A percentile compares a stretch with the other conserved stretches of the same genome.
phyloP scores from a whole-genome alignment of 768 basidiomycete genomes.

The Trametes meyenii region DNA sequence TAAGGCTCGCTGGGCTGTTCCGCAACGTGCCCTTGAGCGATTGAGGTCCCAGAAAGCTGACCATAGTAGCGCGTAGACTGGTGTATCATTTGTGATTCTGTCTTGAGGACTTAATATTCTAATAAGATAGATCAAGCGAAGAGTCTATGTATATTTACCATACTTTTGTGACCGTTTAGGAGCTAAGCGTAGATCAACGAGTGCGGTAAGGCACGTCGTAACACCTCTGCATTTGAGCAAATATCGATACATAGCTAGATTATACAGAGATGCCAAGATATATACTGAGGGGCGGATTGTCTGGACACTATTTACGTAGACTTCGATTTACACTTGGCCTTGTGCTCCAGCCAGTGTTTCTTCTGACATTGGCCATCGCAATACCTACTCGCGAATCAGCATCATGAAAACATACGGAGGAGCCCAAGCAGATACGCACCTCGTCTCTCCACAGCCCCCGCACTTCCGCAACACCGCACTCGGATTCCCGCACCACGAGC shows the following conservation, averaged over 20 bases:
- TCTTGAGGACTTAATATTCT: too few relatives aligned
- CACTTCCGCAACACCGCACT: conserved; percentile 61
- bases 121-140: too few relatives aligned
- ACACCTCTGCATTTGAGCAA: background rate
- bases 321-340: conserved; percentile 33
- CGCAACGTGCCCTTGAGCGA: background rate
- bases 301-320: background rate
- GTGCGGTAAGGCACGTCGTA: too few relatives aligned
- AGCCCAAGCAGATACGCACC: conserved; percentile 31
- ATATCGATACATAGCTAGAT: background rate
- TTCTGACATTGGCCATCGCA: conserved; percentile 47
- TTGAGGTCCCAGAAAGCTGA: too few relatives aligned
- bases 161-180: too few relatives aligned
- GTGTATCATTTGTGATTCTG: too few relatives aligned
- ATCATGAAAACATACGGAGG: background rate
- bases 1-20: background rate
- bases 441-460: conserved; percentile 44
- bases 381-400: conserved; percentile 37
- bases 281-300: too few relatives aligned
- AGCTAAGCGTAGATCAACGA: too few relatives aligned
- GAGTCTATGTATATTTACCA: too few relatives aligned
- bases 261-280: background rate
- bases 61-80: too few relatives aligned
- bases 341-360: conserved; percentile 40
- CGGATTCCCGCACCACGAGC: conserved; percentile 68